A percentile compares a stretch with the other conserved stretches of the same genome.
Evolutionary conservation across 1,284 basidiomycete genomes (phyloP).

Genomic region (Tylopilus sp.): DNA sequence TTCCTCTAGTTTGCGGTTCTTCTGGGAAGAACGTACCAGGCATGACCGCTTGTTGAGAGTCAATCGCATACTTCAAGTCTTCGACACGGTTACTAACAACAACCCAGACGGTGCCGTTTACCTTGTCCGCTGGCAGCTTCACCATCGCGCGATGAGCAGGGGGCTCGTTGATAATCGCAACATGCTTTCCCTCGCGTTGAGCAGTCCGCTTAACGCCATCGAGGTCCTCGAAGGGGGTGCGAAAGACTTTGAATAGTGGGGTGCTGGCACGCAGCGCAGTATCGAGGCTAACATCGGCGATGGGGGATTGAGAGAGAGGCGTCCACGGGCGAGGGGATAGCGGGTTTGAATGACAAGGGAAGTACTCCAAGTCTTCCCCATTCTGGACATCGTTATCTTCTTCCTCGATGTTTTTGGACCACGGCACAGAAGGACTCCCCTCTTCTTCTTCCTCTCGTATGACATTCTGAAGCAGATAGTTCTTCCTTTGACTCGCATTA

Average conservation of each 20-base stretch:
- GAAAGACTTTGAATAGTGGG: slow-evolving; percentile 35
- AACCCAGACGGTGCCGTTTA: slow-evolving; percentile 30
- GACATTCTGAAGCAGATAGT: background rate
- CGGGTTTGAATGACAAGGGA: slow-evolving; percentile 19
- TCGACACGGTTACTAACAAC: slow-evolving; percentile 34
- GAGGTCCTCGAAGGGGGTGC: slow-evolving; percentile 31
- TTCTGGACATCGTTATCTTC: slow-evolving; percentile 9
- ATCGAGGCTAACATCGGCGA: slow-evolving; percentile 24
- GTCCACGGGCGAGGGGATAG: slow-evolving; percentile 26
- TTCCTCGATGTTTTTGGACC: slow-evolving; percentile 8
- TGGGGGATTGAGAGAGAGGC: slow-evolving; percentile 27
- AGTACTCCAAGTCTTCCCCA: slow-evolving; percentile 14
- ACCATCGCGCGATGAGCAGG: slow-evolving; percentile 23
- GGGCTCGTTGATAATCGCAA: slow-evolving; percentile 30
- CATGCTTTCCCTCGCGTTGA: slow-evolving; percentile 31
- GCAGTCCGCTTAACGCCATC: slow-evolving; percentile 23
- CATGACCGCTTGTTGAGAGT: slow-evolving; percentile 33
- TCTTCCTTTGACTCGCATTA: slow-evolving; percentile 2
- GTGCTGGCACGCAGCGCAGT: slow-evolving; percentile 32
- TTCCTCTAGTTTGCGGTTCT: slow-evolving; percentile 14
- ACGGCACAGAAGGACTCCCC: background rate
- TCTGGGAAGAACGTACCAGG: slow-evolving; percentile 31
- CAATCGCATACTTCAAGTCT: slow-evolving; percentile 33
- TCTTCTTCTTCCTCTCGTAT: slow-evolving; percentile 19
- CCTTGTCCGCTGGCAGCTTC: slow-evolving; percentile 18